These are phyloP conservation scores for Megacollybia marginata DNA, from an alignment of 768 basidiomycete species.

Conservation along the genomic window DNA sequence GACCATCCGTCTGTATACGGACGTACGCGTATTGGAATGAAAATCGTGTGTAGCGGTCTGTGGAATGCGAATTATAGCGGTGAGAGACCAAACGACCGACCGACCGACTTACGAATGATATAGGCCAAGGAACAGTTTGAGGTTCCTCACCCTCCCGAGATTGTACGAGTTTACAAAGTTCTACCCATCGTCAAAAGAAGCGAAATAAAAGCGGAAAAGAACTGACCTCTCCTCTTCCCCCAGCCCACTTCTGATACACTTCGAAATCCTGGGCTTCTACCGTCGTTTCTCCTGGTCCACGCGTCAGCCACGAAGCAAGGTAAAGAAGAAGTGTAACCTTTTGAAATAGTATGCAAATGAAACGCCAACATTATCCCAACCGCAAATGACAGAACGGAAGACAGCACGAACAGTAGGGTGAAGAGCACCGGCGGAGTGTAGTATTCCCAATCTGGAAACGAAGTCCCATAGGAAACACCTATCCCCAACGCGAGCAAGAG, in stretches of 20 bases:
- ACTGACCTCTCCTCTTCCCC: conserved; percentile 59
- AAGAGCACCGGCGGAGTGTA: conserved; percentile 62
- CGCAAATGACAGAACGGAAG: conserved; percentile 66
- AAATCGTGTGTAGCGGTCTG: conserved; percentile 70
- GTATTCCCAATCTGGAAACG: conserved; percentile 43
- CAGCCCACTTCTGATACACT: conserved; percentile 65
- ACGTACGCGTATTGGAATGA: no score
- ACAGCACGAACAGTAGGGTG: conserved; percentile 70
- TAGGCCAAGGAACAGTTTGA: conserved; percentile 84
- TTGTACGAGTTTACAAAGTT: conserved; percentile 89
- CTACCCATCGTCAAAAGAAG: conserved; percentile 24
- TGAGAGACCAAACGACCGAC: conserved; percentile 47
- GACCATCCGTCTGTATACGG: no score
- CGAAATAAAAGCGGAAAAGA: background rate
- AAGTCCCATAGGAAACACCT: no score
- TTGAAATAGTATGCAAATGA: conserved; percentile 63
- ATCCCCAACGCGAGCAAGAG: no score
- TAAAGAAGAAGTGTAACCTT: no score
- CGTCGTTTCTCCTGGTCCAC: conserved; percentile 83
- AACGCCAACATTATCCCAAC: conserved; percentile 66
- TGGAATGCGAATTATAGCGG: background rate
- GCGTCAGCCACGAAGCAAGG: no score
- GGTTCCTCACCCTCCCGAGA: conserved; percentile 70
- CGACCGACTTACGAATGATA: no score
- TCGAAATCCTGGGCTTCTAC: conserved; percentile 89